These are phyloP conservation scores for Acaromyces ingoldii DNA, from an alignment of 1,284 basidiomycete genomes.

Conservation along the genomic window DNA sequence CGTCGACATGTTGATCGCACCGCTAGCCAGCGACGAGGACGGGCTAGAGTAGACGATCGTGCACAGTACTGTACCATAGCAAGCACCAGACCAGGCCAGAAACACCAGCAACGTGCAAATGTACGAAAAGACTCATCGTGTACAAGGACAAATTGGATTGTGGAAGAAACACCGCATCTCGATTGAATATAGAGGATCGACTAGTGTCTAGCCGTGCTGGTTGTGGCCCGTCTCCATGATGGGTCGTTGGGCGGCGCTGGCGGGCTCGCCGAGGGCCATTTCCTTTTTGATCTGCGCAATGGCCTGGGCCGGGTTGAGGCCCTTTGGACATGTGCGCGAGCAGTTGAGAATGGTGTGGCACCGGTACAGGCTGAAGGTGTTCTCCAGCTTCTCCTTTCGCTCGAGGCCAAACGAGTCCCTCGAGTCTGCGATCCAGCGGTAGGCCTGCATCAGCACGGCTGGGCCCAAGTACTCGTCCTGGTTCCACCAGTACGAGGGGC, in stretches of 20 bases:
- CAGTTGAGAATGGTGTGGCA: constrained; percentile 87
- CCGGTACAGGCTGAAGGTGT: constrained; percentile 83
- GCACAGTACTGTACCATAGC: too few species aligned
- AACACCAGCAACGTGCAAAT: too few species aligned
- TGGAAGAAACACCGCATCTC: too few species aligned
- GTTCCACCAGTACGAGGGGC: constrained; percentile 95
- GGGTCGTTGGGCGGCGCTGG: constrained; percentile 29
- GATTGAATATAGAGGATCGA: too few species aligned
- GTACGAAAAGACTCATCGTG: too few species aligned
- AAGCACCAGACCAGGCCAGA: too few species aligned
- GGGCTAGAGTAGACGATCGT: too few species aligned
- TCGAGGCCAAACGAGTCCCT: constrained; percentile 74
- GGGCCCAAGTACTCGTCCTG: constrained; percentile 97
- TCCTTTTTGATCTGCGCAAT: constrained; percentile 51
- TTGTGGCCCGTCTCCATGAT: constrained; percentile 18
- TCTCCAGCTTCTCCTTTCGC: constrained; percentile 87
- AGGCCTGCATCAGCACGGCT: constrained; percentile 78
- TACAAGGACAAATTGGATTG: too few species aligned
- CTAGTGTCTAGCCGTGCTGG: not conserved
- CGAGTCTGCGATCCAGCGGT: constrained; percentile 94
- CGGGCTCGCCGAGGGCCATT: constrained; percentile 45
- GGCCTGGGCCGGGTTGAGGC: constrained; percentile 63
- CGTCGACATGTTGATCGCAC: too few species aligned
- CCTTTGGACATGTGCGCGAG: constrained; percentile 90
- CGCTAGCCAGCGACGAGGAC: too few species aligned